Conservation (phyloP, 345 rosid species). For the Eutrema japonicum region DNA sequence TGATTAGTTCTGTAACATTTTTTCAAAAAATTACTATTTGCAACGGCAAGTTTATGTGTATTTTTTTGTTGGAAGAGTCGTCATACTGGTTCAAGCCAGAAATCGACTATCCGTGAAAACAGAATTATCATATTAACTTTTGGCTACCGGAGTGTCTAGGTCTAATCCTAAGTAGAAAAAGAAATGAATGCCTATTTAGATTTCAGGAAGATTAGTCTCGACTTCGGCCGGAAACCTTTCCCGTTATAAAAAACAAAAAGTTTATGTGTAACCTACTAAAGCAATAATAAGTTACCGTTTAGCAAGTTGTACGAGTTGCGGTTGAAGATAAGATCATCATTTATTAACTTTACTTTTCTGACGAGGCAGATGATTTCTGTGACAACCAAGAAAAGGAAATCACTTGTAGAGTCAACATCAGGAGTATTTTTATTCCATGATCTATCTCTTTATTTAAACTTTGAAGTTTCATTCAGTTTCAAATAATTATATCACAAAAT, state of each 20-base stretch:
- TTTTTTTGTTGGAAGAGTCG: no score
- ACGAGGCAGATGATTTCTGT: slow-evolving; percentile 34
- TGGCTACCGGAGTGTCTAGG: no score
- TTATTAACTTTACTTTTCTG: slow-evolving; percentile 14
- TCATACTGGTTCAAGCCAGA: no score
- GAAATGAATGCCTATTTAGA: no score
- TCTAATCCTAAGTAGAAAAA: no score
- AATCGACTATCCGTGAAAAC: no score
- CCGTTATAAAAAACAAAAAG: no score
- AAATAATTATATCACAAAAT: background rate
- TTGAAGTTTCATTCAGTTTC: background rate
- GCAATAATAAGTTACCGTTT: background rate
- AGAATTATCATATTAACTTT: no score
- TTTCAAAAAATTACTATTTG: background rate
- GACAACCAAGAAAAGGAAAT: slow-evolving; percentile 24
- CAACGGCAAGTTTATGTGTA: background rate
- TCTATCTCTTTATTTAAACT: background rate
- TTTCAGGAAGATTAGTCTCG: no score
- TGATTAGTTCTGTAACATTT: background rate
- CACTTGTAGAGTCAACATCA: background rate
- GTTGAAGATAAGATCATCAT: slow-evolving; percentile 37
- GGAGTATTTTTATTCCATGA: background rate
- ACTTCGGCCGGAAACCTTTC: no score
- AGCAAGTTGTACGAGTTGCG: slow-evolving; percentile 30
- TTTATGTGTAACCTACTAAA: background rate